Conservation (phyloP, 2,329 filamentous ascomycete species). For the Metarhizium robertsii region DNA sequence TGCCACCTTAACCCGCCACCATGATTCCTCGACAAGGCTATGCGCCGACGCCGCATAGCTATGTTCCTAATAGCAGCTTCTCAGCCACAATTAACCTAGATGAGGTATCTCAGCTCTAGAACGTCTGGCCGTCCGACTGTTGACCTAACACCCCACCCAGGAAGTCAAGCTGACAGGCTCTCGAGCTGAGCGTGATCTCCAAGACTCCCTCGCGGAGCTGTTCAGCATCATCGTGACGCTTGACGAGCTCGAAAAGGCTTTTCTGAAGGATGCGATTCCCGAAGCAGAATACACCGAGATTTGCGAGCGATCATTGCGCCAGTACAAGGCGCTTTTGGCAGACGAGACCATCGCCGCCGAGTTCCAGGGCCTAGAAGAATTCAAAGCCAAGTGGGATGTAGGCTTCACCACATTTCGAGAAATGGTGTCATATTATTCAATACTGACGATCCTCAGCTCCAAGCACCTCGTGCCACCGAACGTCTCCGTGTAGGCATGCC, state of each 20-base stretch:
- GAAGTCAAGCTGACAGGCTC: conserved; percentile 89
- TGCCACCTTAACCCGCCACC: conserved; percentile 18
- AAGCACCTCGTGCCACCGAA: conserved; percentile 89
- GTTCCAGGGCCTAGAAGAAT: conserved; percentile 81
- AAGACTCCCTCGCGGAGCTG: conserved; percentile 92
- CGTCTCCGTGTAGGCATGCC: conserved; percentile 87
- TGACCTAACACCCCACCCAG: conserved; percentile 31
- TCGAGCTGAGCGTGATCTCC: conserved; percentile 80
- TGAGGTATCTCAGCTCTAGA: conserved; percentile 51
- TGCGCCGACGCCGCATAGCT: conserved; percentile 83
- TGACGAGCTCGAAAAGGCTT: conserved; percentile 92
- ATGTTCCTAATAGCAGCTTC: conserved; percentile 74
- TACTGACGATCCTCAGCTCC: conserved; percentile 50
- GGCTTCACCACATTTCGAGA: background rate
- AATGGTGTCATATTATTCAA: background rate
- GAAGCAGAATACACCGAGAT: conserved; percentile 94
- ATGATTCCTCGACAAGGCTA: conserved; percentile 62
- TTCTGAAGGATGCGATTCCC: conserved; percentile 86
- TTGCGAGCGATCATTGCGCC: conserved; percentile 85
- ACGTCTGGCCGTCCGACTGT: background rate
- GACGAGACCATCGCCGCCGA: conserved; percentile 85
- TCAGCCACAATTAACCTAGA: conserved; percentile 90
- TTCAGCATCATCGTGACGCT: conserved; percentile 96
- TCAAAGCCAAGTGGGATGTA: conserved; percentile 89
- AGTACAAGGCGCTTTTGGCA: conserved; percentile 89